A percentile compares a stretch with the other conserved stretches of the same genome.
Conservation (phyloP, 768 basidiomycete species). For the Xerocomellus chrysenteron region DNA sequence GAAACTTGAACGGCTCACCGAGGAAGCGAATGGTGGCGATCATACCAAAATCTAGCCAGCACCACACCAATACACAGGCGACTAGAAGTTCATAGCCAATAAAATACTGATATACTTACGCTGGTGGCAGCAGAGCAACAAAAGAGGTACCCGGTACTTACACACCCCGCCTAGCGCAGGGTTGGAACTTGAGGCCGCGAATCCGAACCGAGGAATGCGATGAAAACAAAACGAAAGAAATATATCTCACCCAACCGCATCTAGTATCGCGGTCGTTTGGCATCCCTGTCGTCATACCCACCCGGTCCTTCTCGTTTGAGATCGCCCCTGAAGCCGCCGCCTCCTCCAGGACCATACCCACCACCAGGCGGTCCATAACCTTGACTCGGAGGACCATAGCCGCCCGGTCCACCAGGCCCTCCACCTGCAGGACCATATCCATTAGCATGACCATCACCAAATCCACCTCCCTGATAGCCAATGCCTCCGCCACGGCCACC, state of each 20-base stretch:
- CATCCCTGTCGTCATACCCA: slow-evolving; percentile 79
- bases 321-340: slow-evolving; percentile 66
- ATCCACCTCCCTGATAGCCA: slow-evolving; percentile 64
- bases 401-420: slow-evolving; percentile 42
- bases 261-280: slow-evolving; percentile 82
- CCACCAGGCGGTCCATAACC: slow-evolving; percentile 48
- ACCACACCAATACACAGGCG: slow-evolving; percentile 7
- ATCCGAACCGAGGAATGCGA: slow-evolving; percentile 23
- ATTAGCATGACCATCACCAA: slow-evolving; percentile 51
- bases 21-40: background rate
- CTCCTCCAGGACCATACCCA: slow-evolving; percentile 45
- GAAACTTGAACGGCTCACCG: background rate
- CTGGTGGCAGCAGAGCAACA: slow-evolving; percentile 29
- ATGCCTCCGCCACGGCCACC: slow-evolving; percentile 73
- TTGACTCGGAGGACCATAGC: slow-evolving; percentile 38
- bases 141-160: slow-evolving; percentile 31
- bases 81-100: slow-evolving; percentile 11
- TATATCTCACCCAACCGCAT: slow-evolving; percentile 36
- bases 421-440: slow-evolving; percentile 55
- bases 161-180: slow-evolving; percentile 34
- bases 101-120: slow-evolving; percentile 40
- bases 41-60: slow-evolving; percentile 8
- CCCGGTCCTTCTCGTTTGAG: slow-evolving; percentile 75
- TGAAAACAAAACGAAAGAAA: slow-evolving; percentile 27
- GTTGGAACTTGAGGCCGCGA: slow-evolving; percentile 24